These are phyloP conservation scores for Tubosaeta sp. DNA, from an alignment of 768 basidiomycete species.

Conservation along the genomic window DNA sequence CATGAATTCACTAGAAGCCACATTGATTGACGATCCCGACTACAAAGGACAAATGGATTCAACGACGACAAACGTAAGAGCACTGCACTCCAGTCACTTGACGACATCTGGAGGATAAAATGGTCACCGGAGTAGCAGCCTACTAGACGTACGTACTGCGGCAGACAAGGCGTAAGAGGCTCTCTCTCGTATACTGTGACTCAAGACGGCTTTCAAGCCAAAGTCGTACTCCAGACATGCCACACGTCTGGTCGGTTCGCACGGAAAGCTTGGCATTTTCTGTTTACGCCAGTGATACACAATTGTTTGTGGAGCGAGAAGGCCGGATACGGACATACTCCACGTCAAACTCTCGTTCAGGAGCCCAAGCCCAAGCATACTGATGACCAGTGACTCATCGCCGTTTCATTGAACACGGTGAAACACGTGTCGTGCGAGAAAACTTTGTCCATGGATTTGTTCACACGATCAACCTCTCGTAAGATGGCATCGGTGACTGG, in stretches of 20 bases:
- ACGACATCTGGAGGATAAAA: neutral
- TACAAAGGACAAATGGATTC: neutral
- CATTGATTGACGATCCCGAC: conserved; percentile 52
- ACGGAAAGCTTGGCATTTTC: conserved; percentile 31
- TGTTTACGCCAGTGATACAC: no score
- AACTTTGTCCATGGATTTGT: neutral
- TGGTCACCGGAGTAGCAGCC: neutral
- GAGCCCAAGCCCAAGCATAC: neutral
- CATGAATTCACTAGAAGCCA: conserved; percentile 66
- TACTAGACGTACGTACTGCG: no score
- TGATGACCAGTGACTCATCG: neutral
- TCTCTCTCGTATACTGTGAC: no score
- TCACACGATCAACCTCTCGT: neutral
- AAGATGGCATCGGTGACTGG: neutral
- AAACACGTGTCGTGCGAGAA: no score
- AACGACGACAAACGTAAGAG: conserved; percentile 46
- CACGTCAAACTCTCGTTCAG: neutral
- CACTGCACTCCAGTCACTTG: conserved; percentile 58
- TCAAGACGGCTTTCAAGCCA: neutral
- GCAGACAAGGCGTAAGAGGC: no score
- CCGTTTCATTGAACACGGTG: neutral
- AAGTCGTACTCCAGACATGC: conserved; percentile 40
- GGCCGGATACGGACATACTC: neutral
- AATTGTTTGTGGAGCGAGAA: no score
- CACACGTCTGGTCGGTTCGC: conserved; percentile 60